Base-by-base conservation (phyloP, 768 basidiomycete genomes). In the Pleurotus tuber-regium region DNA sequence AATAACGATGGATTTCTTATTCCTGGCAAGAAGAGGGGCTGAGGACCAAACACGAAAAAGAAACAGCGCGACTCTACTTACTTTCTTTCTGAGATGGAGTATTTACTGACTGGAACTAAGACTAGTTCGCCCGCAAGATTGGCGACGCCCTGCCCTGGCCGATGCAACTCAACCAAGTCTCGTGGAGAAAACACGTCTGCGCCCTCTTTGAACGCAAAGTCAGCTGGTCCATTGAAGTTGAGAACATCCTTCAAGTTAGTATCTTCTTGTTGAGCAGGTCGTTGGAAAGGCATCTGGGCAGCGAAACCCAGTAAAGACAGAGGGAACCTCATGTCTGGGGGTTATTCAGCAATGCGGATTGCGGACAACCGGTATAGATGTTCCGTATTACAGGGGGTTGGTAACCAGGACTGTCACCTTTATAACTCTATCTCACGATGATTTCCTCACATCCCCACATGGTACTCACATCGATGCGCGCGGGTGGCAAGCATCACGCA, bases 1-100 rank as follows among this genome's bases (percentile, higher is more conserved):
- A 48, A 92, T 66, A 57, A 76, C 76, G 50, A 91, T 73, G 8
- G 79, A 82, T 61, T 86, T 90, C 66, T 79, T 72, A 57, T 88
- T 88, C 64, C 90, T 92, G 54, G 2, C 12, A 6, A 16, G n/a
- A n/a, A n/a, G n/a, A 26, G 33, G 31, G 25, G 18, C 36, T 9
- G 9, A 19, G 24, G 16, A 29, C 24, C 31, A 23, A 30, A 14
- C 28, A 18, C 36, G 19, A 31, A 28, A 42, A 29, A 6, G 14
- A 25, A 35, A n/a, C n/a, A n/a, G n/a, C n/a, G n/a, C 19, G 14
- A 44, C 29, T 31, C 18, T 24, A 66, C 84, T 63, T 58, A 92
- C 88, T 84, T 84, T 63, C 87, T 84, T 51, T 87, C 82, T 43
- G 83, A 73, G 53, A 91, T 77, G 10, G 85, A 85, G 64, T 83